Evolutionary conservation across 805 yeast species (phyloP).

Genomic region (Candida awuae): DNA sequence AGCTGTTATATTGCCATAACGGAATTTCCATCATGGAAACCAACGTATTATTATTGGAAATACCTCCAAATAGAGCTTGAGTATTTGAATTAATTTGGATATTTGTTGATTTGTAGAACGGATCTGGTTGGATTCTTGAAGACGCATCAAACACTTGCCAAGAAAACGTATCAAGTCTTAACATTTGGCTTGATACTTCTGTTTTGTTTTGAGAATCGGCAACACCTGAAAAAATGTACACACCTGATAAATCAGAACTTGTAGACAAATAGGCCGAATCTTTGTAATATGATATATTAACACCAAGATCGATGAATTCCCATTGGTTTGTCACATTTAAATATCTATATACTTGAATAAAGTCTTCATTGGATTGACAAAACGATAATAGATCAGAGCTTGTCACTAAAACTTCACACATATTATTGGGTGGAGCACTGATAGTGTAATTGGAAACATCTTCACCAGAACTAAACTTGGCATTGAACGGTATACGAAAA

Average conservation of each 20-base stretch:
- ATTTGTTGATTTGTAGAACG: conserved; percentile 46
- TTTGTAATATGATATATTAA: conserved; percentile 16
- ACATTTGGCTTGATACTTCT: conserved; percentile 33
- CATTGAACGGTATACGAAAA: conserved; percentile 24
- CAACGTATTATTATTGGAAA: conserved; percentile 50
- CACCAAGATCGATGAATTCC: conserved; percentile 16
- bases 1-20: conserved; percentile 58
- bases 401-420: conserved; percentile 18
- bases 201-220: conserved; percentile 12
- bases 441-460: conserved; percentile 9
- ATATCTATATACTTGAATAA: conserved; percentile 9
- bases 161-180: conserved; percentile 35
- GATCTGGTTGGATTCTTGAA: conserved; percentile 46
- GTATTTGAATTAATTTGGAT: conserved; percentile 37
- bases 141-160: conserved; percentile 32
- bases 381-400: conserved; percentile 19
- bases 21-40: conserved; percentile 67
- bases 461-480: conserved; percentile 19
- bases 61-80: conserved; percentile 59
- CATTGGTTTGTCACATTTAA: conserved; percentile 14
- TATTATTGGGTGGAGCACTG: conserved; percentile 15
- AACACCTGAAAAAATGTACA: conserved; percentile 52
- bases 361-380: conserved; percentile 13
- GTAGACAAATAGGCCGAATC: conserved; percentile 38
- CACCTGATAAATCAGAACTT: conserved; percentile 28